phyloP scores from a whole-genome alignment of 2,329 filamentous ascomycete species.

The Pseudocercospora pini-densiflorae region DNA sequence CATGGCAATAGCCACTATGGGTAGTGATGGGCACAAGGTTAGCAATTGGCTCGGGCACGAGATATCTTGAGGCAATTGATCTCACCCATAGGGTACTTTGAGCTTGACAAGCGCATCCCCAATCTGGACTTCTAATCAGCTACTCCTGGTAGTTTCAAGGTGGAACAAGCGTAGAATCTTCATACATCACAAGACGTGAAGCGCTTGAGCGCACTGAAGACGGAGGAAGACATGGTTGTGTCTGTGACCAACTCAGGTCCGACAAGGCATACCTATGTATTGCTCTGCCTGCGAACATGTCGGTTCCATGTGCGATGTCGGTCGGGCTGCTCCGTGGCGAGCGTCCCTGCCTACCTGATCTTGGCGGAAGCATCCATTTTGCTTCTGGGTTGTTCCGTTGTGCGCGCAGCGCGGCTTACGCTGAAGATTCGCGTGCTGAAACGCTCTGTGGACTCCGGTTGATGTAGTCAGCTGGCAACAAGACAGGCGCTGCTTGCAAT shows the following conservation, averaged over 20 bases:
- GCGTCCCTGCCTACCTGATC: background rate
- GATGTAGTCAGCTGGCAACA: background rate
- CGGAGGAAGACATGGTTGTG: background rate
- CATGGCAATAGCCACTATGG: slow-evolving; percentile 57
- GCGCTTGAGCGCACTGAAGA: slow-evolving; percentile 1
- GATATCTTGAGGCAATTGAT: no score
- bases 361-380: background rate
- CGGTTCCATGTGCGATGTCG: background rate
- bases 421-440: background rate
- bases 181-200: slow-evolving; percentile 10
- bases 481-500: background rate
- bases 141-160: background rate
- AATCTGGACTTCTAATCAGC: slow-evolving; percentile 28
- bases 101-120: slow-evolving; percentile 57
- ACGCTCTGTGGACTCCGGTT: background rate
- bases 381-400: background rate
- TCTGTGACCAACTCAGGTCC: background rate
- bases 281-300: background rate
- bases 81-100: background rate
- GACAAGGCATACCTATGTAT: background rate
- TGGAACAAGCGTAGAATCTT: background rate
- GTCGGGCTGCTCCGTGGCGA: background rate
- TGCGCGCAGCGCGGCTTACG: no score
- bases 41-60: no score
- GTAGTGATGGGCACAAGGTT: slow-evolving; percentile 14